A percentile compares a stretch with the other conserved stretches of the same genome.
These are phyloP conservation scores for Pythium volutum DNA, from an alignment of 352 stramenopile species.

Conservation along the genomic window DNA sequence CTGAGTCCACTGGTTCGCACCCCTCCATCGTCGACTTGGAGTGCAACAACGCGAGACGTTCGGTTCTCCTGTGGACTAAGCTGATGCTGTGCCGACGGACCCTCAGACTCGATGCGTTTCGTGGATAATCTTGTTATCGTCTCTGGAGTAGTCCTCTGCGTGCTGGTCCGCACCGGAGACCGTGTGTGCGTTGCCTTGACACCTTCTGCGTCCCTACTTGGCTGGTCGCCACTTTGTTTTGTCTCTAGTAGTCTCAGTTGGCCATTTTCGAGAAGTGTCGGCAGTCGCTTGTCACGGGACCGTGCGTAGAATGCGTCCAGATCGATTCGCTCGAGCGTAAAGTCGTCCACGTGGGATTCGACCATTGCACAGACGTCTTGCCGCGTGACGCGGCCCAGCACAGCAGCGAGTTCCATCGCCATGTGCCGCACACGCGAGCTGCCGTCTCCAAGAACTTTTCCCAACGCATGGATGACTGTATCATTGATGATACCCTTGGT, in stretches of 20 bases:
- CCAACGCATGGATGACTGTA: conserved; percentile 40
- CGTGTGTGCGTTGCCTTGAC: not conserved
- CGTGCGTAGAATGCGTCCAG: conserved; percentile 39
- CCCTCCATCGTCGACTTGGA: not conserved
- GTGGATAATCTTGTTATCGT: not conserved
- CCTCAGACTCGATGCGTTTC: not conserved
- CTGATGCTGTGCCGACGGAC: conserved; percentile 4
- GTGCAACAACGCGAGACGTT: too few relatives aligned
- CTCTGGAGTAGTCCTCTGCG: not conserved
- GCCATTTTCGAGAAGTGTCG: conserved; percentile 37
- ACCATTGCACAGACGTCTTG: conserved; percentile 46
- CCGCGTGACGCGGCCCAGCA: conserved; percentile 29
- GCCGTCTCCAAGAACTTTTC: conserved; percentile 46
- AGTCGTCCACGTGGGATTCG: conserved; percentile 47
- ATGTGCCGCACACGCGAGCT: conserved; percentile 39
- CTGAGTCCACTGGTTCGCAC: not conserved
- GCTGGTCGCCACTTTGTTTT: not conserved
- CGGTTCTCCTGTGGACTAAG: not conserved
- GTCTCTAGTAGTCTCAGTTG: conserved; percentile 19
- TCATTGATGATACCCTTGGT: conserved; percentile 14
- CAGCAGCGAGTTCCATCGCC: conserved; percentile 41
- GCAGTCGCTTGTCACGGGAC: conserved; percentile 35
- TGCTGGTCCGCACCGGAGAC: conserved; percentile 4
- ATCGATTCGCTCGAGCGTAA: conserved; percentile 46
- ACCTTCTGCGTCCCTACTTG: not conserved